Base-by-base conservation (phyloP, 2,329 filamentous ascomycete genomes). In the Aspergillus brunneoviolaceus region DNA sequence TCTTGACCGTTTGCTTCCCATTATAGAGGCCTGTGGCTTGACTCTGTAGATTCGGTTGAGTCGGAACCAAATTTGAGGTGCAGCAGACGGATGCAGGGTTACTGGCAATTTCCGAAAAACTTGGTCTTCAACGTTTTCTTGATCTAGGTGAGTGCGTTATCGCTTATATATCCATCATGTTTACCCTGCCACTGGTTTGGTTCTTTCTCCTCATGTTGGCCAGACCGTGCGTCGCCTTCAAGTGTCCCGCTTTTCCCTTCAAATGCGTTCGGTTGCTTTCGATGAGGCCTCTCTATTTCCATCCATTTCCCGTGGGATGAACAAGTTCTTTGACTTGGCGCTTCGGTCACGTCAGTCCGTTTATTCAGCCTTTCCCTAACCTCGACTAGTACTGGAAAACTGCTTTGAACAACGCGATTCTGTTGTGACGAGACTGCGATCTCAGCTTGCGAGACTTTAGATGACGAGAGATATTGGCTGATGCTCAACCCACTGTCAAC, bases 391-490 rank as follows among this genome's bases (percentile, higher is more conserved):
- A 31, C 45, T 54, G 59, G 21, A 45, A 45, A 31, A 49, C 19
- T 33, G 35, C 58, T 48, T 48, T 51, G 55, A 57, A 51, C 52
- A 50, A 49, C 51, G 42, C 49, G 23, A 55, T 55, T 49, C 19
- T 29, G 54, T 42, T 53, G 51, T 55, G 39, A 27, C 51, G 51
- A 48, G 50, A 48, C 14, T 49, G 12, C 39, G 45, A 19, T 50
- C 45, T 57, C 29, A 51, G 49, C 27, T n/a, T 33, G 35, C 49
- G 51, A 57, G 23, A 31, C 51, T 56, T 29, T 61, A 63, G 53
- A 63, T 63, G 55, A 53, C 59, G 53, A 59, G 39, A 53, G 59
- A 54, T 31, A 33, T 49, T 35, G 35, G 51, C 45, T 31, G 42
- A 59, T 45, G 55, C 55, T 49, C 54, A 29, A 51, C 19, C 42